Conservation (phyloP, 768 basidiomycete genomes). For the Agaricus sinodeliciosus region DNA sequence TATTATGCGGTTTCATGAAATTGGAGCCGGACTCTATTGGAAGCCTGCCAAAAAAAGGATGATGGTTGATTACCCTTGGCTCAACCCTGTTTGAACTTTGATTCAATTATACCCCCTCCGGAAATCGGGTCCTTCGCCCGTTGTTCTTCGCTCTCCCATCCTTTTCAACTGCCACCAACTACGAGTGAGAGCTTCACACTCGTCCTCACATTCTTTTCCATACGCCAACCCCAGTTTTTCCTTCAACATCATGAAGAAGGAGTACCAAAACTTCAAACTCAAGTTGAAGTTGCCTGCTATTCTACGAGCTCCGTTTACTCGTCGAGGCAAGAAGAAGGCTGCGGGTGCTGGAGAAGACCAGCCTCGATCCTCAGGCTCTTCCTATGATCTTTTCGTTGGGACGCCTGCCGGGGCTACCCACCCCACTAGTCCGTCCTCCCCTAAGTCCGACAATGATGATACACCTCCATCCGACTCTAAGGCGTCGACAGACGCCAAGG, state of each 20-base stretch:
- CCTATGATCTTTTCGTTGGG: background rate
- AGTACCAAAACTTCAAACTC: conserved; percentile 7
- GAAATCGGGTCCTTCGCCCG: background rate
- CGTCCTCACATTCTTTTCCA: conserved; percentile 7
- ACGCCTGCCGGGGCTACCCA: background rate
- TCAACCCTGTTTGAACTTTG: conserved; percentile 4
- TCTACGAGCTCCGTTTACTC: conserved; percentile 3
- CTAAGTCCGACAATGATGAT: background rate
- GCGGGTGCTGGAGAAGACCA: background rate
- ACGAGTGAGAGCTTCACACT: conserved; percentile 6
- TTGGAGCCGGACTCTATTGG: background rate
- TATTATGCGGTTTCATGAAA: background rate
- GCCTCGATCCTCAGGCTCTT: background rate
- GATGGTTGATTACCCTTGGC: background rate
- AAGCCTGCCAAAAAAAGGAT: background rate
- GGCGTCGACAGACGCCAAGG: background rate
- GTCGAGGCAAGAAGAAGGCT: conserved; percentile 5
- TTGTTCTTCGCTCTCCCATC: background rate
- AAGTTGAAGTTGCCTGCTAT: conserved; percentile 4
- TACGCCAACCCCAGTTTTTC: background rate
- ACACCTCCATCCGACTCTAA: background rate
- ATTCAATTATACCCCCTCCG: conserved; percentile 1
- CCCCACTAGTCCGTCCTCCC: background rate
- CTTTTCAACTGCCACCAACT: conserved; percentile 11
- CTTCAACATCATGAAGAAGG: background rate